Conservation (phyloP, 2,329 filamentous ascomycete genomes). For the Emergomyces pasteurianus region DNA sequence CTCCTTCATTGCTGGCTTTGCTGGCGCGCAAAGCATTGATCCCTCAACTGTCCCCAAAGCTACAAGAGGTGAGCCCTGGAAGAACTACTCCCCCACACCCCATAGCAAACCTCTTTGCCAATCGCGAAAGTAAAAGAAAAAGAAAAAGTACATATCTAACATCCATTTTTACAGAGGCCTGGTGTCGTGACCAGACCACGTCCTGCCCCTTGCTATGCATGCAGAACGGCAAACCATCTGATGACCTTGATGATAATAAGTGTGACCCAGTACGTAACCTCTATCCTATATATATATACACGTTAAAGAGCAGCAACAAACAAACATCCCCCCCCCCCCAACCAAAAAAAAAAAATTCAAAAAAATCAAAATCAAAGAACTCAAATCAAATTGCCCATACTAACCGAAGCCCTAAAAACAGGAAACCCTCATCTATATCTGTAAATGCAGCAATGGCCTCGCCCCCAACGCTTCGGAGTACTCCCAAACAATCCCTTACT, state of each 20-base stretch:
- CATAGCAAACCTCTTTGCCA: no score
- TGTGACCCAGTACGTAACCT: conserved; percentile 28
- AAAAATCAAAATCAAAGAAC: no score
- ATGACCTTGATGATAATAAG: conserved; percentile 24
- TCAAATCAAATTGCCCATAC: no score
- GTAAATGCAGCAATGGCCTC: conserved; percentile 43
- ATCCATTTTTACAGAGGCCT: conserved; percentile 23
- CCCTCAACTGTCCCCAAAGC: conserved; percentile 22
- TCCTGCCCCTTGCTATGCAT: conserved; percentile 36
- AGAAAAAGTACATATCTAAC: conserved; percentile 1
- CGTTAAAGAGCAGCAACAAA: no score
- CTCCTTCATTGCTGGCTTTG: conserved; percentile 20
- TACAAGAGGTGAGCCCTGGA: conserved; percentile 24
- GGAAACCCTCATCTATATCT: conserved; percentile 41
- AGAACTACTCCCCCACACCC: no score
- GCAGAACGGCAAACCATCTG: conserved; percentile 26
- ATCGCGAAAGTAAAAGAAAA: not conserved
- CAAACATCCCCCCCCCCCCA: no score
- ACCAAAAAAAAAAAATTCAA: no score
- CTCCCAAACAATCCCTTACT: conserved; percentile 52
- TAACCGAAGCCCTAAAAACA: conserved; percentile 9
- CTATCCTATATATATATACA: no score
- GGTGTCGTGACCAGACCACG: conserved; percentile 32
- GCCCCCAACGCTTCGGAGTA: conserved; percentile 49
- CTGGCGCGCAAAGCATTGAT: conserved; percentile 27